Base-by-base conservation (phyloP, 1,284 basidiomycete genomes). In the Sporisorium exsertum region DNA sequence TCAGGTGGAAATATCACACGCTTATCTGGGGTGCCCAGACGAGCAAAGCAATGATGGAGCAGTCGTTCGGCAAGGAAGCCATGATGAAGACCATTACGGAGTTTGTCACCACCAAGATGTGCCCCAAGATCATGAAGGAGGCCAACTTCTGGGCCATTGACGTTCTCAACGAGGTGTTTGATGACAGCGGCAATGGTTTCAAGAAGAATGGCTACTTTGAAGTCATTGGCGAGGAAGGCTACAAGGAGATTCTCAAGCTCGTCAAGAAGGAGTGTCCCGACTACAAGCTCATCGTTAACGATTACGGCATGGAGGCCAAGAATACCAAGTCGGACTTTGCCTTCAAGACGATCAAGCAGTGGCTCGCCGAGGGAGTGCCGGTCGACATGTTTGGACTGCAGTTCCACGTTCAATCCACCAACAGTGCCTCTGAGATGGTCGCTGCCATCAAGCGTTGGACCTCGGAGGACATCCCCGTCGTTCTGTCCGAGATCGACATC, bases 141-240 rank as follows among this genome's bases (percentile, higher is more conserved):
- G 56, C 67, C 64, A 49, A 70, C 33, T 75, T 75, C 49, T 75
- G 67, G 67, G 64, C 35, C 32, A 75, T 75, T 53, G 72, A 75
- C 22, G 72, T 67, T 13, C 63, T 75, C 52, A 75, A 75, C 67
- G 72, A 75, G 58, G 60, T 75, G n/a, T 75, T 75, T 22, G 55
- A 53, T 29, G 67, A 75, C 57, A 59, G 60, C 33, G 72, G 72
- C 7, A 52, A 46, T 2, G 72, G 72, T 15, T 74, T 74, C 63
- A 74, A 74, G 59, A 70, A 69, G 47, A 74, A 74, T 32, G 72
- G 72, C 24, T 74, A 65, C 66, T 74, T 74, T 32, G 72, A 74
- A 16, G 63, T 66, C 13, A 69, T 74, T 12, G 72, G 72, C 35
- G 72, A 74, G 35, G 63, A 74, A n/a, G 72, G 72, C 12, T 74